Conservation (phyloP, 1,139 yeast species). For the Blastobotrys persicus region DNA sequence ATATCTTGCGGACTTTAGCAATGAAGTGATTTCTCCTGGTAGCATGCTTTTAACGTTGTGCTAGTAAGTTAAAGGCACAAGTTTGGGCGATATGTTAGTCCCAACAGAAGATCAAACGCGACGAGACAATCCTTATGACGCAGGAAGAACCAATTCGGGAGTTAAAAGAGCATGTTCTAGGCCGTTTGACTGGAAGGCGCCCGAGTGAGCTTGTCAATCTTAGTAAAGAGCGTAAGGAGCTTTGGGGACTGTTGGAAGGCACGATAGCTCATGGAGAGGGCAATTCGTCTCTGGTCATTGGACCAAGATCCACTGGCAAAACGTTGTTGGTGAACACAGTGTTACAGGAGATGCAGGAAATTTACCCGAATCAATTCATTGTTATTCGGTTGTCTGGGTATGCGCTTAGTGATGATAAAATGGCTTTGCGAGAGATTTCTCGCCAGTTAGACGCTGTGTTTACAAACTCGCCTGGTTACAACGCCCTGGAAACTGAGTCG, state of each 20-base stretch:
- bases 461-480: not conserved
- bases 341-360: slow-evolving; percentile 44
- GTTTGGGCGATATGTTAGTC: not conserved
- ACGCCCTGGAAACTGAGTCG: slow-evolving; percentile 8
- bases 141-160: not conserved
- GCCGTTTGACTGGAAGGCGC: slow-evolving; percentile 14
- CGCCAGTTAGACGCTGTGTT: slow-evolving; percentile 60
- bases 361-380: slow-evolving; percentile 50
- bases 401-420: slow-evolving; percentile 69
- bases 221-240: slow-evolving; percentile 40
- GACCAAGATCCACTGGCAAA: slow-evolving; percentile 81
- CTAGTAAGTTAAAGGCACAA: not conserved
- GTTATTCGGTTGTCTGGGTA: slow-evolving; percentile 66
- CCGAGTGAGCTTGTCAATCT: slow-evolving; percentile 30
- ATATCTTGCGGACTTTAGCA: slow-evolving; percentile 7
- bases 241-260: slow-evolving; percentile 58
- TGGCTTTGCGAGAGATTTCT: slow-evolving; percentile 83
- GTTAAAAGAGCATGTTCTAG: slow-evolving; percentile 8
- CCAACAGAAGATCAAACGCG: not conserved
- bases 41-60: not conserved
- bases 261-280: slow-evolving; percentile 73
- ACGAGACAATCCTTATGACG: not conserved
- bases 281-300: slow-evolving; percentile 74
- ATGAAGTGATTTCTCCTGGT: slow-evolving; percentile 1
- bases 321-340: slow-evolving; percentile 61